Conservation (phyloP, 495 filamentous ascomycete species). For the Penicillium desertorum region DNA sequence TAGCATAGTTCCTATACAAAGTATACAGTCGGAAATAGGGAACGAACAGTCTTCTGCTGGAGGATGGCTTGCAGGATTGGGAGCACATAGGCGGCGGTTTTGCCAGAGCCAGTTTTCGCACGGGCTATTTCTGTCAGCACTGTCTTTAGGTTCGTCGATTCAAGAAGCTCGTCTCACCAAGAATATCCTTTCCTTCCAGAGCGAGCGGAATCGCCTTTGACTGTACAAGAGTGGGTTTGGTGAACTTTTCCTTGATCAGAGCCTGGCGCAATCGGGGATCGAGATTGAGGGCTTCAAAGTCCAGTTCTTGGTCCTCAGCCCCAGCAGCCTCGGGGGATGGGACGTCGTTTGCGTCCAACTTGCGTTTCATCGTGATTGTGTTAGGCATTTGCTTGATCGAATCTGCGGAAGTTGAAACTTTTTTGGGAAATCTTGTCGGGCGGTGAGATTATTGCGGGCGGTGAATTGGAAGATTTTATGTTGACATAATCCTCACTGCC, state of each 20-base stretch:
- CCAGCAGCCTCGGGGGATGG: conserved; percentile 44
- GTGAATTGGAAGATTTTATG: conserved; percentile 11
- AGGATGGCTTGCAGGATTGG: conserved; percentile 82
- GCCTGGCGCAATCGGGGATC: conserved; percentile 85
- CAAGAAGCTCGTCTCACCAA: conserved; percentile 50
- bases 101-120: conserved; percentile 90
- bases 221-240: conserved; percentile 82
- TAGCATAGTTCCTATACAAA: not conserved
- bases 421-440: conserved; percentile 46
- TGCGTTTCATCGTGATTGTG: conserved; percentile 57
- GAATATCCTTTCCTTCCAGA: conserved; percentile 85
- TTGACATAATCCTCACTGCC: conserved; percentile 8
- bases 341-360: conserved; percentile 59
- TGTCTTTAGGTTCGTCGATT: not conserved
- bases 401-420: conserved; percentile 26
- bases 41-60: conserved; percentile 65
- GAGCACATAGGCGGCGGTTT: conserved; percentile 96
- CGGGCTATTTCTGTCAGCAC: conserved; percentile 55
- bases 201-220: conserved; percentile 83
- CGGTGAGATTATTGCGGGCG: conserved; percentile 41
- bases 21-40: not conserved
- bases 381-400: conserved; percentile 14
- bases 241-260: conserved; percentile 78
- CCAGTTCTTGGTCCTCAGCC: conserved; percentile 28
- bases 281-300: conserved; percentile 60